Evolutionary conservation across 257 asterid species (phyloP).

Genomic region (Solanum sitiens): DNA sequence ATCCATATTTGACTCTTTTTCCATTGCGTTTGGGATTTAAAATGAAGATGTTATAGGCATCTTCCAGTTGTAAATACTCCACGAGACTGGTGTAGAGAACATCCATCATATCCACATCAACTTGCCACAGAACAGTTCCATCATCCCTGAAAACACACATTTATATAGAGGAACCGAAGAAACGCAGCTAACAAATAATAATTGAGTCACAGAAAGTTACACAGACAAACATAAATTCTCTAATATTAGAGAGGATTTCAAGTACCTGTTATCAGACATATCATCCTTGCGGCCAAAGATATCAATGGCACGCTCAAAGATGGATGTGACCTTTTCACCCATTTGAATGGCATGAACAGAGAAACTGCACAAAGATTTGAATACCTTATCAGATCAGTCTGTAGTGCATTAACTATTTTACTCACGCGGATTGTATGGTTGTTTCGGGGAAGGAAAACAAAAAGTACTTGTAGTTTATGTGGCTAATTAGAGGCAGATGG

Average conservation of each 20-base stretch:
- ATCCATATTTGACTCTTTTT: slow-evolving; percentile 75
- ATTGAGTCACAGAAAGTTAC: not conserved
- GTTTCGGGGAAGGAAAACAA: not conserved
- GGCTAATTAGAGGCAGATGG: slow-evolving; percentile 89
- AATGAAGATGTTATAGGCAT: slow-evolving; percentile 80
- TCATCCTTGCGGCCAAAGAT: slow-evolving; percentile 83
- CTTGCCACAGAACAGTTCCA: slow-evolving; percentile 72
- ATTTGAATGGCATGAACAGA: slow-evolving; percentile 95
- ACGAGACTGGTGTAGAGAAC: slow-evolving; percentile 73
- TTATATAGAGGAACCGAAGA: slow-evolving; percentile 1
- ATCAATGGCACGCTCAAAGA: slow-evolving; percentile 80
- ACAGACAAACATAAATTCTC: not conserved
- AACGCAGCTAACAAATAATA: not conserved
- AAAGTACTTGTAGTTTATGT: slow-evolving; percentile 73
- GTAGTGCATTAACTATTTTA: not conserved
- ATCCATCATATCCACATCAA: slow-evolving; percentile 89
- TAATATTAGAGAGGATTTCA: slow-evolving; percentile 2
- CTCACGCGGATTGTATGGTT: not conserved
- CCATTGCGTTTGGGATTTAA: slow-evolving; percentile 75
- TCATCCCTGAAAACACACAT: slow-evolving; percentile 39
- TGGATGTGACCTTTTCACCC: slow-evolving; percentile 88
- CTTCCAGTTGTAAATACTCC: slow-evolving; percentile 79
- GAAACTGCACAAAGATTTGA: slow-evolving; percentile 49
- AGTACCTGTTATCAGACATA: slow-evolving; percentile 44
- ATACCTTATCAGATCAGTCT: not conserved